Evolutionary conservation across 441 rosid species (phyloP).

Genomic region (Erysimum cheiri): DNA sequence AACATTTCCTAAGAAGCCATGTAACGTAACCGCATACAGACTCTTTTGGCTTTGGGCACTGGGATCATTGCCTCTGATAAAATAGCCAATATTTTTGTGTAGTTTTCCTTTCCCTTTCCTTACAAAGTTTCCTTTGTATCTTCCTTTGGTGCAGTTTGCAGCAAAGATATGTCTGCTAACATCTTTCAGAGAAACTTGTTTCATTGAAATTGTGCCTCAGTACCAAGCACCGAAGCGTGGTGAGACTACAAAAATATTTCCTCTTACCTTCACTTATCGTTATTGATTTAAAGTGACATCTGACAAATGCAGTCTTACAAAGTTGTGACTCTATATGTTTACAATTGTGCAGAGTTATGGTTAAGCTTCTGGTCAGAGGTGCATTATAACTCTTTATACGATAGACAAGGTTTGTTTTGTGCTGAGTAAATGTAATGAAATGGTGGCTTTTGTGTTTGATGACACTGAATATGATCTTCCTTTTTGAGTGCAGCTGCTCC

Average conservation of each 20-base stretch:
- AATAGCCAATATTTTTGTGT: conserved; percentile 20
- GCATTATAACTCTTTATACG: conserved; percentile 94
- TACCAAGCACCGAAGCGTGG: conserved; percentile 73
- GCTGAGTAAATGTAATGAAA: conserved; percentile 21
- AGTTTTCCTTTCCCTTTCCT: conserved; percentile 14
- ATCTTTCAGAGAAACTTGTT: conserved; percentile 92
- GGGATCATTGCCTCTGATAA: conserved; percentile 2
- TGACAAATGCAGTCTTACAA: conserved; percentile 25
- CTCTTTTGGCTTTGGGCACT: conserved; percentile 18
- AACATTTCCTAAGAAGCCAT: conserved; percentile 11
- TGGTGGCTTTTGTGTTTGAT: conserved; percentile 23
- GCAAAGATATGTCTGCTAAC: conserved; percentile 95
- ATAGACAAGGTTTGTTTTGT: conserved; percentile 68
- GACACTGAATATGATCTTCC: conserved; percentile 31
- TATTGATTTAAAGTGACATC: conserved; percentile 10
- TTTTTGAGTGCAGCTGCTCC: conserved; percentile 67
- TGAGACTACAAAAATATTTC: conserved; percentile 42
- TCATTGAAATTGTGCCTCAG: conserved; percentile 81
- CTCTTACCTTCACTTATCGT: conserved; percentile 12
- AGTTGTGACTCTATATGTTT: conserved; percentile 30
- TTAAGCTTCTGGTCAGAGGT: conserved; percentile 99
- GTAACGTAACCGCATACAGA: conserved; percentile 3
- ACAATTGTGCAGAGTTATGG: conserved; percentile 82
- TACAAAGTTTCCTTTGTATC: conserved; percentile 19
- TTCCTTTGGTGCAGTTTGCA: conserved; percentile 65